These are phyloP conservation scores for Solanum clarkiae DNA, from an alignment of 257 asterid genomes.

Conservation along the genomic window DNA sequence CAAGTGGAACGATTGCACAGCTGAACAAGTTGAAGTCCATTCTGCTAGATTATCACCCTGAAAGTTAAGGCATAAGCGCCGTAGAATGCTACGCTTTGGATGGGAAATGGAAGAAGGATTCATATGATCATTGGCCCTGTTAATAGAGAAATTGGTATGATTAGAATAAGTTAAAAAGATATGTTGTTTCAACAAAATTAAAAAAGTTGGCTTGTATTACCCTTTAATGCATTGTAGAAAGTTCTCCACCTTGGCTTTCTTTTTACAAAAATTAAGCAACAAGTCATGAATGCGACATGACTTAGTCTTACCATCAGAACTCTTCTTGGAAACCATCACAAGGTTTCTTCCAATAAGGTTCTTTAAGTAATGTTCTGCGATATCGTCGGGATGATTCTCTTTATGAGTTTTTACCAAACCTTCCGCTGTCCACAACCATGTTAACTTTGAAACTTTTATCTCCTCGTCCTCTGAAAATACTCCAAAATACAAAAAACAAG, in stretches of 20 bases:
- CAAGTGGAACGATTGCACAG: neutral
- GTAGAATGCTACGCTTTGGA: neutral
- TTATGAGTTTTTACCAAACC: neutral
- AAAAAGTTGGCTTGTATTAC: neutral
- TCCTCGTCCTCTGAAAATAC: neutral
- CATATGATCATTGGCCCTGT: neutral
- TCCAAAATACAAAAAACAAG: neutral
- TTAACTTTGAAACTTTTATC: neutral
- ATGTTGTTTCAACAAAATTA: too few species aligned
- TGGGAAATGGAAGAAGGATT: neutral
- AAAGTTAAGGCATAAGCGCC: neutral
- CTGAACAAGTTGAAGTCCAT: neutral
- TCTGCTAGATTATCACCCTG: neutral
- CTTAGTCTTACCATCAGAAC: neutral
- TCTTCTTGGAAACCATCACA: neutral
- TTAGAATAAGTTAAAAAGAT: neutral
- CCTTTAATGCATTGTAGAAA: neutral
- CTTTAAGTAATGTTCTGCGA: neutral
- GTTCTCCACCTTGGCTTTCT: neutral
- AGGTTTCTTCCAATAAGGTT: neutral
- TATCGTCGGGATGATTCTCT: neutral
- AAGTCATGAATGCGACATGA: constrained; percentile 5
- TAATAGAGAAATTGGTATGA: neutral
- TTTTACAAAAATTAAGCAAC: neutral
- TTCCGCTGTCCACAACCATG: constrained; percentile 1